These are phyloP conservation scores for Saprolegnia diclina DNA, from an alignment of 352 stramenopile genomes.

Conservation along the genomic window DNA sequence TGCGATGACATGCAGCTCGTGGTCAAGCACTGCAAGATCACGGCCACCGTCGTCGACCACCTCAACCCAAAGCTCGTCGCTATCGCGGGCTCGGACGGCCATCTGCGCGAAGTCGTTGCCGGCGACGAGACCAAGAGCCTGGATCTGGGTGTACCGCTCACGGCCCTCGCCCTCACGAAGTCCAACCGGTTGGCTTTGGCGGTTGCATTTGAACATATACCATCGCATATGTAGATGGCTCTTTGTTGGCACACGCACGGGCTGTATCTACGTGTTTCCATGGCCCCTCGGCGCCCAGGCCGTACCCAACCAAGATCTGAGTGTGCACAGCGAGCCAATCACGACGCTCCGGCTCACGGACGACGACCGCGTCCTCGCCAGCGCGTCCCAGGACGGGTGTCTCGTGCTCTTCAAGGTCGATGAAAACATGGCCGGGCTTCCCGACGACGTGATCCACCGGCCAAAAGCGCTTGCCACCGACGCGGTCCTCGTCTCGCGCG, in stretches of 20 bases:
- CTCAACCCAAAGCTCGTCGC: conserved; percentile 47
- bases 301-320: conserved; percentile 36
- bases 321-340: conserved; percentile 55
- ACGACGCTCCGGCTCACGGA: conserved; percentile 66
- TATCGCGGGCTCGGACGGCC: conserved; percentile 53
- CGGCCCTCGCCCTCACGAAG: conserved; percentile 51
- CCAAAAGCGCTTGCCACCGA: conserved; percentile 34
- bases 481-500: conserved; percentile 57
- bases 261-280: conserved; percentile 53
- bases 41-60: conserved; percentile 47
- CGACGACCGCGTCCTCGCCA: conserved; percentile 48
- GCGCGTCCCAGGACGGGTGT: conserved; percentile 56
- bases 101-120: conserved; percentile 53
- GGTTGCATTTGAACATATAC: no score
- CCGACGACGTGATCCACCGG: conserved; percentile 27
- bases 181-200: conserved; percentile 16
- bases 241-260: conserved; percentile 58
- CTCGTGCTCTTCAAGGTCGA: conserved; percentile 52
- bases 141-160: conserved; percentile 47
- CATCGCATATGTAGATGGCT: conserved; percentile 39
- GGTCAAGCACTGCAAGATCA: conserved; percentile 73
- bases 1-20: conserved; percentile 71
- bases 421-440: conserved; percentile 26
- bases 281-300: conserved; percentile 50
- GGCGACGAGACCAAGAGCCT: conserved; percentile 54